Evolutionary conservation across 495 filamentous ascomycete species (phyloP), one percentile per base, ranked within the genome.

Genomic region (Wilcoxina mikolae): DNA sequence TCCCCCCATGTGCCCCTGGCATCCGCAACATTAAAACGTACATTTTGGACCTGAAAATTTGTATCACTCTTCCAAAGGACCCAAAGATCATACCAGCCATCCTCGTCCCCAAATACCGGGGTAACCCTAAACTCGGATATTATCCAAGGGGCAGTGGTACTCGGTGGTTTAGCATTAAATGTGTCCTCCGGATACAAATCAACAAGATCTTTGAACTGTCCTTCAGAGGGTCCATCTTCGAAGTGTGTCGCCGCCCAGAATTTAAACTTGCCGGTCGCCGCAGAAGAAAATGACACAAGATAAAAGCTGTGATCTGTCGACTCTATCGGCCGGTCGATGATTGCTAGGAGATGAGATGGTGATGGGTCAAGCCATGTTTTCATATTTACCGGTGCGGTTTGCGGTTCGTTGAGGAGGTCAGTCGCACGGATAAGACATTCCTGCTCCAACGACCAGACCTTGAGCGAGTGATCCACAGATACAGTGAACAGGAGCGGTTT

Each of bases 211-310:
- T 57, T 38, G 17, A 66, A 66, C 28, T 53, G 29, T 18, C 64
- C 56, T 9, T 79, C 76, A 5, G 85, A 65, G 4, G 74, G 74
- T 18, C 76, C 76, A 28, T 75, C 75, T 41, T 80, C 72, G 22
- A 59, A 43, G 25, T 60, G 26, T 53, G 75, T 74, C 2, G 88
- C 75, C 49, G 77, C 80, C 87, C 89, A 99, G 68, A 99, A 89
- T 68, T 95, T 96, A 76, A 99, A 95, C 58, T 87, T 80, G 23
- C 87, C 85, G 64, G 87, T 73, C 55, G 85, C 80, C 61, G 87
- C 73, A 7, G 91, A 87, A 28, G 88, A 94, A 67, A 86, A 95
- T 11, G 87, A 90, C 22, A 85, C 78, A 20, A 87, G 76, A 55
- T 84, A 76, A 59, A 86, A 87, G 41, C 75, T 71, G 54, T 85